Conservation (phyloP, 208 protist species). For the Leptomonas seymouri region DNA sequence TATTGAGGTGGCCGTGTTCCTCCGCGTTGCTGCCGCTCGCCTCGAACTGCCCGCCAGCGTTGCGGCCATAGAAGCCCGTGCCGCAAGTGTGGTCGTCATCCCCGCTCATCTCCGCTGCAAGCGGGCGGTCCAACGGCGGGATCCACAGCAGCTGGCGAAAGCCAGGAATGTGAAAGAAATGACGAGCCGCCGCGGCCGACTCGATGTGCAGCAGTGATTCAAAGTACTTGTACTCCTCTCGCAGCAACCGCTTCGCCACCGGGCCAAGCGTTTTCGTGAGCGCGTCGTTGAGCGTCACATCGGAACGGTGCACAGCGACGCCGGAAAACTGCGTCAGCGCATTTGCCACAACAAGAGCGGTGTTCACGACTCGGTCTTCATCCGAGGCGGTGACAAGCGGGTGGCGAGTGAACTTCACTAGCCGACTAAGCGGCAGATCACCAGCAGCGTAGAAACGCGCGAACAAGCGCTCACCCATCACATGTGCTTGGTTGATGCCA, state of each 20-base stretch:
- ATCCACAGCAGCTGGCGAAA: slow-evolving; percentile 55
- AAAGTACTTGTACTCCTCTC: slow-evolving; percentile 57
- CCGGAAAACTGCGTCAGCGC: slow-evolving; percentile 45
- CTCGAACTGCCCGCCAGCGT: not conserved
- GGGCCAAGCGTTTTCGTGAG: slow-evolving; percentile 49
- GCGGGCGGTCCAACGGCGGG: slow-evolving; percentile 29
- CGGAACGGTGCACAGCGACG: slow-evolving; percentile 27
- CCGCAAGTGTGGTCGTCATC: slow-evolving; percentile 4
- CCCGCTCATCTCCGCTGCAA: slow-evolving; percentile 4
- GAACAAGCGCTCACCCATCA: slow-evolving; percentile 56
- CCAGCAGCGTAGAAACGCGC: slow-evolving; percentile 63
- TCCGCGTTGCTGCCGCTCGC: slow-evolving; percentile 2
- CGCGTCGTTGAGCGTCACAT: slow-evolving; percentile 39
- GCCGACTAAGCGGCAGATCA: slow-evolving; percentile 44
- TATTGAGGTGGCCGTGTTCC: not conserved
- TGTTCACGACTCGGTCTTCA: slow-evolving; percentile 49
- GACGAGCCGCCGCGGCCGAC: slow-evolving; percentile 35
- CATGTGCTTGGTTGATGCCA: slow-evolving; percentile 48
- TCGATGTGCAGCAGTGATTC: slow-evolving; percentile 55
- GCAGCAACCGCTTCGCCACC: slow-evolving; percentile 41
- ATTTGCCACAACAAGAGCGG: slow-evolving; percentile 51
- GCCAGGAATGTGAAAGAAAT: slow-evolving; percentile 60
- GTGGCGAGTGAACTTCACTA: slow-evolving; percentile 44
- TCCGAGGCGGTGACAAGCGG: slow-evolving; percentile 40
- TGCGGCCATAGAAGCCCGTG: not conserved